These are phyloP conservation scores for Forsythia viridissima DNA, from an alignment of 257 asterid species.

Conservation along the genomic window DNA sequence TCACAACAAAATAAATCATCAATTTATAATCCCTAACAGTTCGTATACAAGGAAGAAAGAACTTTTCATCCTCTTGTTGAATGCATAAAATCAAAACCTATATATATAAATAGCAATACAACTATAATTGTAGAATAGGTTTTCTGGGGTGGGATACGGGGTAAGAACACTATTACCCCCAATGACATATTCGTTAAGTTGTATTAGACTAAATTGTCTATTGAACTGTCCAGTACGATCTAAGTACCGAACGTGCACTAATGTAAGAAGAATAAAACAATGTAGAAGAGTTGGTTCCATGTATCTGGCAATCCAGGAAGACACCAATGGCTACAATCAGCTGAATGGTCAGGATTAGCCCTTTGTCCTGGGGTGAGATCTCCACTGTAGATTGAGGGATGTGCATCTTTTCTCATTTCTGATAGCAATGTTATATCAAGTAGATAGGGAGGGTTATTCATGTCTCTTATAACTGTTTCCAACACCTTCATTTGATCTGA, in stretches of 20 bases:
- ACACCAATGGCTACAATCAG: constrained; percentile 99
- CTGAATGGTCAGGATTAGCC: constrained; percentile 82
- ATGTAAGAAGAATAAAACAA: constrained; percentile 58
- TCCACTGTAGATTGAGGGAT: constrained; percentile 91
- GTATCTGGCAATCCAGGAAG: constrained; percentile 97
- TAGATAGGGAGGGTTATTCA: constrained; percentile 70
- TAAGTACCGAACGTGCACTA: not conserved
- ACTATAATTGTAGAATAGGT: not conserved
- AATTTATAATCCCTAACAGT: not conserved
- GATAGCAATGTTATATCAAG: constrained; percentile 87
- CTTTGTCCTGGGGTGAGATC: constrained; percentile 67
- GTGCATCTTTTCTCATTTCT: constrained; percentile 94
- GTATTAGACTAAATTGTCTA: not conserved
- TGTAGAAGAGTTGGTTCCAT: constrained; percentile 87
- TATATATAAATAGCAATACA: not conserved
- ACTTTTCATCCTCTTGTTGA: not conserved
- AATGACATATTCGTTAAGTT: not conserved
- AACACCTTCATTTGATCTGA: constrained; percentile 69
- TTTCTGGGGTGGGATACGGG: not conserved
- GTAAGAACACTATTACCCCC: not conserved
- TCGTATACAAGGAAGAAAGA: not conserved
- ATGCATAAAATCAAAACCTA: not conserved
- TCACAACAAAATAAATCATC: not conserved
- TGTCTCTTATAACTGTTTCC: constrained; percentile 50
- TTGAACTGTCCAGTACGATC: not conserved